These are phyloP conservation scores for Apiospora arundinis DNA, from an alignment of 2,329 filamentous ascomycete species.

Conservation along the genomic window DNA sequence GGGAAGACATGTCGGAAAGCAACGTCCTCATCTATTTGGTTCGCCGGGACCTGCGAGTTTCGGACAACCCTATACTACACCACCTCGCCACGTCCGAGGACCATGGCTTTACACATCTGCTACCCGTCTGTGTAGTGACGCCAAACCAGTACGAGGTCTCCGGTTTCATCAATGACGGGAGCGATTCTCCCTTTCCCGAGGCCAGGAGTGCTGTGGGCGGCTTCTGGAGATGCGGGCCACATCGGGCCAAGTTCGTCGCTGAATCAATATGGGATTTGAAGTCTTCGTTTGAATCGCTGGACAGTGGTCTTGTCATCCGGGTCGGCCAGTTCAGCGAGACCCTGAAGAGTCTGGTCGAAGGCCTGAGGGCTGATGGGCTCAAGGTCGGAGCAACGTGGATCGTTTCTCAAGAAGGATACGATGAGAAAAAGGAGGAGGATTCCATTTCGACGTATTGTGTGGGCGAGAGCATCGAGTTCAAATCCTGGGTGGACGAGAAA, in stretches of 20 bases:
- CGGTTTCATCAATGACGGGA: conserved; percentile 67
- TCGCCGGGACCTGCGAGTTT: conserved; percentile 73
- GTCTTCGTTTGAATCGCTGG: conserved; percentile 60
- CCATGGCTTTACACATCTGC: conserved; percentile 69
- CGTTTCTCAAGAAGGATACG: conserved; percentile 71
- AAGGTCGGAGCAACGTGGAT: conserved; percentile 75
- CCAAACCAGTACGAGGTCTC: conserved; percentile 77
- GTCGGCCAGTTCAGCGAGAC: conserved; percentile 68
- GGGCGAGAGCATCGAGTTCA: conserved; percentile 62
- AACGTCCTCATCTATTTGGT: conserved; percentile 74
- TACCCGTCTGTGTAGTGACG: conserved; percentile 74
- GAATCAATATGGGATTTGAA: conserved; percentile 79
- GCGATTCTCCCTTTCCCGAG: conserved; percentile 69
- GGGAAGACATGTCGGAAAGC: conserved; percentile 36
- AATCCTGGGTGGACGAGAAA: conserved; percentile 76
- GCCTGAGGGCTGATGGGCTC: conserved; percentile 46
- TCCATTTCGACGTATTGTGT: conserved; percentile 60
- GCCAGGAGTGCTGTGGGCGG: conserved; percentile 68
- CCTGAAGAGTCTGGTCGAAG: conserved; percentile 61
- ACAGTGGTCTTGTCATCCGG: conserved; percentile 68
- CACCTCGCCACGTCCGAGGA: conserved; percentile 54
- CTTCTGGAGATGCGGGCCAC: conserved; percentile 77
- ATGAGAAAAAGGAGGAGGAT: conserved; percentile 71
- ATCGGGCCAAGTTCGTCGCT: conserved; percentile 74
- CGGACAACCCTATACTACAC: conserved; percentile 78